A percentile compares a stretch with the other conserved stretches of the same genome.
phyloP scores from a whole-genome alignment of 805 yeast species.

The Saccharomyces cerevisiae region DNA sequence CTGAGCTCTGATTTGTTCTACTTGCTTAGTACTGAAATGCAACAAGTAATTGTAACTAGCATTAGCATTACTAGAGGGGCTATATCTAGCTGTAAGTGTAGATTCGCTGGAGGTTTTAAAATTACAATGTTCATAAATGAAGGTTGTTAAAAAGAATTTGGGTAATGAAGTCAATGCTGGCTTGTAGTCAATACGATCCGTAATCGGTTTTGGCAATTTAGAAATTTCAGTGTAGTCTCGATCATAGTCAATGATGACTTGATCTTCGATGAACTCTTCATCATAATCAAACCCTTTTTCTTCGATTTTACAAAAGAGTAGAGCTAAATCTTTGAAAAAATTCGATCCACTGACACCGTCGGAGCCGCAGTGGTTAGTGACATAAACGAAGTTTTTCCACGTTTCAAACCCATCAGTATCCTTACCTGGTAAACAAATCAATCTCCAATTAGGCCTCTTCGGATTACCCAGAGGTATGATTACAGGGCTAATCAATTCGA shows the following conservation, averaged over 20 bases:
- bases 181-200: constrained; percentile 16
- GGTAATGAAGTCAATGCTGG: constrained; percentile 10
- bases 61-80: neutral
- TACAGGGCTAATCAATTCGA: constrained; percentile 11
- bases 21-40: constrained; percentile 7
- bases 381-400: constrained; percentile 9
- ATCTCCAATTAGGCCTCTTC: constrained; percentile 20
- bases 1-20: constrained; percentile 6
- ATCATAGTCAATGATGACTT: constrained; percentile 10
- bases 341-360: constrained; percentile 22
- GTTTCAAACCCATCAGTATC: neutral
- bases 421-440: constrained; percentile 11
- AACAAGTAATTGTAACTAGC: constrained; percentile 9
- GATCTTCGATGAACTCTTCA: neutral
- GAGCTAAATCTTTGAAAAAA: constrained; percentile 17
- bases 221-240: constrained; percentile 7
- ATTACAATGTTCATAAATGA: constrained; percentile 3
- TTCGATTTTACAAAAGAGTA: neutral
- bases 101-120: constrained; percentile 9
- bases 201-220: constrained; percentile 18
- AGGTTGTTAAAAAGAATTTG: constrained; percentile 8
- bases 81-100: constrained; percentile 3
- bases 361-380: constrained; percentile 21
- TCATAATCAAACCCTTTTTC: constrained; percentile 3
- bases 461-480: constrained; percentile 13